Percentiles rank a stretch among this genome's conserved stretches.
phyloP scores from a whole-genome alignment of 1,284 basidiomycete species.

The Grifola frondosa region DNA sequence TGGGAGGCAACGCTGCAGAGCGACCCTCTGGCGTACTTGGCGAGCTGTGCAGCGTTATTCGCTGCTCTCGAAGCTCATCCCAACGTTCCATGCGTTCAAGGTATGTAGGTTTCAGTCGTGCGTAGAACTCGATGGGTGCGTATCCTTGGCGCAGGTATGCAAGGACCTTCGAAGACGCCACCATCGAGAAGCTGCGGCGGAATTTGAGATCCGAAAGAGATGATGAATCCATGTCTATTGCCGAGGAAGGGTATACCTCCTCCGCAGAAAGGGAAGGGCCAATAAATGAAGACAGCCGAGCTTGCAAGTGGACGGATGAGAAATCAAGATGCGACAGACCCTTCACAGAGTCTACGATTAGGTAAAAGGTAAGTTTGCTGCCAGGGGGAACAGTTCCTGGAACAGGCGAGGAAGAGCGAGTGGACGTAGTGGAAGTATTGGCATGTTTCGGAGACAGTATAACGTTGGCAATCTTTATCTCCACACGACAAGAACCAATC shows the following conservation, averaged over 20 bases:
- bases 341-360: constrained; percentile 83
- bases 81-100: constrained; percentile 86
- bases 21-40: constrained; percentile 24
- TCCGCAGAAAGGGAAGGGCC: constrained; percentile 70
- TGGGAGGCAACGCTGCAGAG: constrained; percentile 54
- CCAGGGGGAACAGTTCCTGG: constrained; percentile 66
- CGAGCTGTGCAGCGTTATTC: constrained; percentile 31
- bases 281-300: constrained; percentile 78
- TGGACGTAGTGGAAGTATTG: constrained; percentile 61
- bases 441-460: constrained; percentile 60
- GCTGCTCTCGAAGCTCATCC: constrained; percentile 84
- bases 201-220: constrained; percentile 79
- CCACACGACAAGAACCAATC: constrained; percentile 87
- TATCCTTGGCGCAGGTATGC: constrained; percentile 74
- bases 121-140: constrained; percentile 88
- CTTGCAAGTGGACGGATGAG: constrained; percentile 79
- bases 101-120: constrained; percentile 76
- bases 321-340: constrained; percentile 89
- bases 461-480: constrained; percentile 77
- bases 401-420: constrained; percentile 67
- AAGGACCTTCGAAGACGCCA: constrained; percentile 71
- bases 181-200: constrained; percentile 77
- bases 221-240: constrained; percentile 72
- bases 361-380: constrained; percentile 77
- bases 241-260: constrained; percentile 78